phyloP scores from a whole-genome alignment of 176 grass and related monocot genomes.

The Oryza glumipatula region DNA sequence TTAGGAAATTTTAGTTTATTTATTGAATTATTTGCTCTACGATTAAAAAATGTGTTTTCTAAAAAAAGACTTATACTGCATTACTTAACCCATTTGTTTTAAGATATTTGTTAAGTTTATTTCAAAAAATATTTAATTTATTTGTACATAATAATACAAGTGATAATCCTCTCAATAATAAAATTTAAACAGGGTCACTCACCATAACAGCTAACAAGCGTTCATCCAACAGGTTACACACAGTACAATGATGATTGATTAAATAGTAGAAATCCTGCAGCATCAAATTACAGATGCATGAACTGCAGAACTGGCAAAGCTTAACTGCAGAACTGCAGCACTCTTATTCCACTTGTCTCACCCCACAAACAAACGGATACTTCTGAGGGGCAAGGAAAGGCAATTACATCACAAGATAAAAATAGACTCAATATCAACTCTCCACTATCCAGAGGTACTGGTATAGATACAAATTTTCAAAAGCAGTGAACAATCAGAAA shows the following conservation, averaged over 20 bases:
- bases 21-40: too few species aligned
- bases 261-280: background rate
- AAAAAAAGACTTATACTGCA: too few species aligned
- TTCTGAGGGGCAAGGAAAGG: constrained; percentile 2
- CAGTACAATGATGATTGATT: background rate
- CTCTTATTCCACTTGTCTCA: constrained; percentile 35
- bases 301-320: background rate
- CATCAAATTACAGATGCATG: constrained; percentile 36
- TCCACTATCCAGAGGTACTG: background rate
- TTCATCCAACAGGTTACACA: background rate
- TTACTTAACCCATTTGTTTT: too few species aligned
- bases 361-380: background rate
- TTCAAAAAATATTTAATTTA: too few species aligned
- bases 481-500: constrained; percentile 38
- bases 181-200: too few species aligned
- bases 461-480: background rate
- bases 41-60: too few species aligned
- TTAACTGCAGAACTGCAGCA: background rate
- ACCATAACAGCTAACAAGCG: background rate
- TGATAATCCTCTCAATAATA: too few species aligned
- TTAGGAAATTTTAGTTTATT: too few species aligned
- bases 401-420: constrained; percentile 43
- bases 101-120: too few species aligned
- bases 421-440: background rate
- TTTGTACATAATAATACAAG: too few species aligned